These are phyloP conservation scores for Umbelopsis sp. DNA, from an alignment of 371 early-diverging fungal species.

Conservation along the genomic window DNA sequence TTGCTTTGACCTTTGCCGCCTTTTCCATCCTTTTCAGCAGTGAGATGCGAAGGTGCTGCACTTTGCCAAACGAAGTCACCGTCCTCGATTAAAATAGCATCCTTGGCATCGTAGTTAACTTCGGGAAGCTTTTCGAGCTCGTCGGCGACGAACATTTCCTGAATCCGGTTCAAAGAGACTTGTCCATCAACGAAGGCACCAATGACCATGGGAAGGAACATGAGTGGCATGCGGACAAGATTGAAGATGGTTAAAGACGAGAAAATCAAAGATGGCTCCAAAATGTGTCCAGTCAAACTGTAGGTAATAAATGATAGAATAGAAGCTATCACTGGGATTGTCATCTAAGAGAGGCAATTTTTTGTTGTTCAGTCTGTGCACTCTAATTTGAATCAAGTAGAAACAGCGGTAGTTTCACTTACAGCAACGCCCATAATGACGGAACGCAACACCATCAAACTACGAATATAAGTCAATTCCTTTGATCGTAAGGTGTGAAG, in stretches of 20 bases:
- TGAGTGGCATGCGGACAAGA: constrained; percentile 64
- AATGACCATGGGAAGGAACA: constrained; percentile 69
- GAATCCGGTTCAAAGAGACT: constrained; percentile 66
- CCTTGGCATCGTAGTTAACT: constrained; percentile 39
- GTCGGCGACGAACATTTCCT: constrained; percentile 62
- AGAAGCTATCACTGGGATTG: constrained; percentile 53
- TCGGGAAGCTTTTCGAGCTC: constrained; percentile 52
- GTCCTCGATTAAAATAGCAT: constrained; percentile 76
- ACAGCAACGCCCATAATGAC: constrained; percentile 18
- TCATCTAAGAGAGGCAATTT: neutral
- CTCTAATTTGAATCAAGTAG: neutral
- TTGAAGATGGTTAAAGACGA: constrained; percentile 50
- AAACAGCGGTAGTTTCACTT: neutral
- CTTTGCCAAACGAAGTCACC: constrained; percentile 24
- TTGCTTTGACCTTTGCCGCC: constrained; percentile 54
- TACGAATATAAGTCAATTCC: constrained; percentile 1
- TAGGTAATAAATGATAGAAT: constrained; percentile 71
- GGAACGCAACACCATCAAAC: constrained; percentile 6
- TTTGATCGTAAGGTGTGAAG: constrained; percentile 15
- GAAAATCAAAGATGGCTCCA: constrained; percentile 38
- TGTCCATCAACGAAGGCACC: constrained; percentile 62
- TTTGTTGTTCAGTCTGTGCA: neutral
- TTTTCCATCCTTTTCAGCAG: constrained; percentile 71
- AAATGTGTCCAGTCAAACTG: constrained; percentile 31
- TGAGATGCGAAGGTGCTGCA: constrained; percentile 74